Base-by-base conservation (phyloP, 2,329 filamentous ascomycete genomes). In the Trichoderma aggressivum region DNA sequence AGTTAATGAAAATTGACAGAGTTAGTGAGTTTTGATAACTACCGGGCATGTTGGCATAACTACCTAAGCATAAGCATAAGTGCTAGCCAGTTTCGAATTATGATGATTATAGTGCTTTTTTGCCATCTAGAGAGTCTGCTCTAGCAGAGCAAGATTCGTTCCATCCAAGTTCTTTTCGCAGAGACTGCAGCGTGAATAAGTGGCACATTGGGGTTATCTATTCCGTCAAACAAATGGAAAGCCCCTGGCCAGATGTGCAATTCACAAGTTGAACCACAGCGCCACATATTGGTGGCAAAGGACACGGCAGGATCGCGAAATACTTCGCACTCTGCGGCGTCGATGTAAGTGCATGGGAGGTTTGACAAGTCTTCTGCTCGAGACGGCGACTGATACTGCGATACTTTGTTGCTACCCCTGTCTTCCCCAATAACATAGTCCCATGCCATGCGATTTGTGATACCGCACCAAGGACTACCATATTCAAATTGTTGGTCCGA, bases 401-500 rank as follows among this genome's bases (percentile, higher is more conserved):
- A 71, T 11, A 75, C 62, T 47, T 26, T 58, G 59, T 72, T 47
- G 11, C 59, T 64, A n/a, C 74, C 72, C 6, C 72, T 63, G 34
- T 59, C 60, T 5, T 74, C 70, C 1, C 74, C 74, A 28, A 75
- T 50, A 11, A 71, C 67, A 21, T 71, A 71, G n/a, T 16, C 32
- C 75, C 75, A 76, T 1, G 65, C 70, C 43, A 65, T 73, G 39
- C 71, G 73, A 53, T 73, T 75, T 11, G 72, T 39, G 7, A 73
- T 53, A 18, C 68, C 63, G 63, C 70, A 72, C 72, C 72, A 74
- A 5, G 74, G 74, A 53, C 71, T 74, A 1, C 73, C 74, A 58
- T 73, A 70, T 59, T 75, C 74, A 36, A 75, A 75, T 56, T 76
- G 74, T 56, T 71, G 64, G 50, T 74, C 72, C 11, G 74, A 74